Evolutionary conservation across 345 rosid genomes (phyloP).

Genomic region (Salix exigua): DNA sequence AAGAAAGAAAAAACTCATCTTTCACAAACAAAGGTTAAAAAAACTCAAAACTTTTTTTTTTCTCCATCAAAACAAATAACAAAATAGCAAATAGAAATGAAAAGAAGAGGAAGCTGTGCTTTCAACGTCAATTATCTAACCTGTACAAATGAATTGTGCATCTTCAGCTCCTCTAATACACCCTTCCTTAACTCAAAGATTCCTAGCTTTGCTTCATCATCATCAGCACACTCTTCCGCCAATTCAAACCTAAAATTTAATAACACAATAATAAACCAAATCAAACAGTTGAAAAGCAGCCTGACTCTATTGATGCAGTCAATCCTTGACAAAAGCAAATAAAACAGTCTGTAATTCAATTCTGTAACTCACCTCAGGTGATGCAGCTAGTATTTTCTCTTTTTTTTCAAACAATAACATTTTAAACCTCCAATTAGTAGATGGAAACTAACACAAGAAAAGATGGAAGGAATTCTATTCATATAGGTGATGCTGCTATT

Average conservation of each 20-base stretch:
- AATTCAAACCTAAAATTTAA: slow-evolving; percentile 55
- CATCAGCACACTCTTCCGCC: slow-evolving; percentile 93
- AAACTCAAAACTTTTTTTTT: neutral
- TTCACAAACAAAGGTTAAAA: neutral
- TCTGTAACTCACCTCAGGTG: slow-evolving; percentile 6
- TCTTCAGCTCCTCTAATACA: slow-evolving; percentile 68
- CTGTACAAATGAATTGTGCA: slow-evolving; percentile 69
- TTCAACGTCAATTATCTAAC: slow-evolving; percentile 30
- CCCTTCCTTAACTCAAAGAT: slow-evolving; percentile 63
- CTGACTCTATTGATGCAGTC: slow-evolving; percentile 3
- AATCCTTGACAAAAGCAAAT: neutral
- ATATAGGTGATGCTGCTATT: neutral
- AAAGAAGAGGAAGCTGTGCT: neutral
- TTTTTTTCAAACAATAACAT: slow-evolving; percentile 17
- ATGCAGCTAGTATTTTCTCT: neutral
- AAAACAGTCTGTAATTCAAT: neutral
- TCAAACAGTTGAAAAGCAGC: neutral
- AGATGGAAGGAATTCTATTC: neutral
- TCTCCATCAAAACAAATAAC: neutral
- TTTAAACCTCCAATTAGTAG: slow-evolving; percentile 13
- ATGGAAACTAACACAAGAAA: slow-evolving; percentile 20
- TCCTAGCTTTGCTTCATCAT: slow-evolving; percentile 80
- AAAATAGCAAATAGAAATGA: neutral
- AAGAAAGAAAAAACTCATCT: no score
- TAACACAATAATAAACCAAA: slow-evolving; percentile 5